Evolutionary conservation across 352 stramenopile species (phyloP).

Genomic region (Phytophthora agathidicida): DNA sequence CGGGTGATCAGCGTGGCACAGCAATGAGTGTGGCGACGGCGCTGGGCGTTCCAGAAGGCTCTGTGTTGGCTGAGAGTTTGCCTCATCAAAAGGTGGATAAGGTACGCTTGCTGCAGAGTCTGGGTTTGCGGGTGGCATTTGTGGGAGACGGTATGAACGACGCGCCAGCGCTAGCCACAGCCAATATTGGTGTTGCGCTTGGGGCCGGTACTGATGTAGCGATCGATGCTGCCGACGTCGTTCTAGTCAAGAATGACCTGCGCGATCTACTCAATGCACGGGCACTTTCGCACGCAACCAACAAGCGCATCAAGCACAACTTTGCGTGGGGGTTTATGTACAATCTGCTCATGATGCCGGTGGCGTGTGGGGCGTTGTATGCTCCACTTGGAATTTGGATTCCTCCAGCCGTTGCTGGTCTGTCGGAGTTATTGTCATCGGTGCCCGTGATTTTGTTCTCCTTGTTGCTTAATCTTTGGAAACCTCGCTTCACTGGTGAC

Average conservation of each 20-base stretch:
- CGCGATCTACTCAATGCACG: constrained; percentile 69
- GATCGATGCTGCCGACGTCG: constrained; percentile 72
- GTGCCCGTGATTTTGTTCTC: constrained; percentile 85
- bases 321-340: constrained; percentile 80
- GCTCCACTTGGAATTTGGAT: constrained; percentile 60
- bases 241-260: constrained; percentile 77
- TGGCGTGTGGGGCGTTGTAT: constrained; percentile 76
- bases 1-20: constrained; percentile 71
- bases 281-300: constrained; percentile 64
- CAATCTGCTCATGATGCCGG: constrained; percentile 76
- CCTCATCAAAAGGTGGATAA: constrained; percentile 84
- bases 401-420: constrained; percentile 67
- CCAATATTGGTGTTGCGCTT: constrained; percentile 71
- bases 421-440: constrained; percentile 76
- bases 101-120: constrained; percentile 66
- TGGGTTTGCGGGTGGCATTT: constrained; percentile 78
- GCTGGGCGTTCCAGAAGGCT: constrained; percentile 60
- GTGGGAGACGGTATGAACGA: constrained; percentile 82
- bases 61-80: constrained; percentile 65
- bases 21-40: constrained; percentile 54
- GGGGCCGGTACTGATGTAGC: constrained; percentile 74
- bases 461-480: constrained; percentile 72
- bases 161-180: constrained; percentile 66
- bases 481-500: constrained; percentile 42
- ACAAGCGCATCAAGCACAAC: constrained; percentile 77